Percentiles rank a stretch among this genome's conserved stretches.
phyloP scores from a whole-genome alignment of 2,329 filamentous ascomycete species.

The Chaetomium strumarium region DNA sequence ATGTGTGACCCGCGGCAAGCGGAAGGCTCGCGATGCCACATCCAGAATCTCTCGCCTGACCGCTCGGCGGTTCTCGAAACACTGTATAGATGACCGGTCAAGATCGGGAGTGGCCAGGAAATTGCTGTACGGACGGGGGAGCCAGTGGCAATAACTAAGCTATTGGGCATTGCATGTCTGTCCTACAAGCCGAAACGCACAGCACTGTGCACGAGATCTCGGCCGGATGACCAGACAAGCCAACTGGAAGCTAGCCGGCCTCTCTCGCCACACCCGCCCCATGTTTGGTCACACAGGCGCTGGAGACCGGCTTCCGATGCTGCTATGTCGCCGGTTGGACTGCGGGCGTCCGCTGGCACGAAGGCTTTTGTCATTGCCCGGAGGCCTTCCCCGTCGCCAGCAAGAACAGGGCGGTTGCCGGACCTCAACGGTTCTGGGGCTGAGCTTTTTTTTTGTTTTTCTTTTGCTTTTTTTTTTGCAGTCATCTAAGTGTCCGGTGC shows the following conservation, averaged over 20 bases:
- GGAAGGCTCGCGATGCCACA: neutral
- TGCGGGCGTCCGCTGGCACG: slow-evolving; percentile 10
- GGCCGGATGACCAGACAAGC: slow-evolving; percentile 15
- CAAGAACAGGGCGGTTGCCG: slow-evolving; percentile 7
- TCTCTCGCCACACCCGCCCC: slow-evolving; percentile 5
- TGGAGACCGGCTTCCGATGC: slow-evolving; percentile 10
- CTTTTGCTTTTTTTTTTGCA: too few relatives aligned
- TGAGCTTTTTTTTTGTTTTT: too few relatives aligned
- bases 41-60: too few relatives aligned
- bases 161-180: slow-evolving; percentile 13
- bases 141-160: neutral
- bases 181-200: slow-evolving; percentile 22
- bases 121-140: slow-evolving; percentile 1
- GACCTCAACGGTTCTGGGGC: neutral
- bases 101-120: neutral
- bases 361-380: neutral
- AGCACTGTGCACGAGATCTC: slow-evolving; percentile 16
- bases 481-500: slow-evolving; percentile 2
- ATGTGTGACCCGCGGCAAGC: slow-evolving; percentile 15
- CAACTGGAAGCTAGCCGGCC: slow-evolving; percentile 3
- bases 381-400: slow-evolving; percentile 1
- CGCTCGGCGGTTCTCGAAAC: neutral
- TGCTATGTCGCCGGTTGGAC: slow-evolving; percentile 14
- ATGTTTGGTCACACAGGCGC: slow-evolving; percentile 16
- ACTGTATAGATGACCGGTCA: slow-evolving; percentile 7